Base-by-base conservation (phyloP, 768 basidiomycete species). In the Leucocoprinus birnbaumii region DNA sequence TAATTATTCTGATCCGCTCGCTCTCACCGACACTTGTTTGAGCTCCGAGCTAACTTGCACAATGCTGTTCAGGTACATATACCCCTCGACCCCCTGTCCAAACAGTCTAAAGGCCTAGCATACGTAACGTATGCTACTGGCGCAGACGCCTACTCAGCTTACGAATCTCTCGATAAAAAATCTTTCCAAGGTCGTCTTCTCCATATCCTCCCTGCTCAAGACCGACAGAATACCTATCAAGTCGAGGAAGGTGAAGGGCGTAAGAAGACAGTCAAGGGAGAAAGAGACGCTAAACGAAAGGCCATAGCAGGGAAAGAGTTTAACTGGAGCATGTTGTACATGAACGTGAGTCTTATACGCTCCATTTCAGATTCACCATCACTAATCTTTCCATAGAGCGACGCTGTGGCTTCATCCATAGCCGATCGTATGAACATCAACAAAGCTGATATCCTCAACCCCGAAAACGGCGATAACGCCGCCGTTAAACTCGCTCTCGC, bases 401-500 rank as follows among this genome's bases (percentile, higher is more conserved):
- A 99, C 63, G 95, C 97, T 3, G 95, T 98, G 0, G 85, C 87
- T 0, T 87, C 91, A 1, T 95, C 93, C 1, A 82, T 98, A 24
- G 93, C 96, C 0, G 86, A 89, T 58, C 83, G 95, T 9, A 87
- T 98, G 80, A 87, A 82, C 54, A 81, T 98, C 40, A 71, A 85
- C 24, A 98, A 98, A 71, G 75, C 92, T 1, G 89, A 91, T 26
- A 89, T 99, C 21, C 77, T 98, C 53, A 91, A 92, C 65, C 85
- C 92, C 0, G 89, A 93, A 56, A 72, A 72, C 0, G 84, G 84
- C 1, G 82, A 83, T 51, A 87, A 86, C 58, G 83, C 90, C 0
- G 94, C 96, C 2, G 94, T 98, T 55, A 97, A 95, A 67, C 85
- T 98, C 37, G 96, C 97, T 0, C 76, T 98, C 37, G 96, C 97